Evolutionary conservation across 495 filamentous ascomycete species (phyloP), one percentile per base, ranked within the genome.

Genomic region (Hypoxylon trugodes): DNA sequence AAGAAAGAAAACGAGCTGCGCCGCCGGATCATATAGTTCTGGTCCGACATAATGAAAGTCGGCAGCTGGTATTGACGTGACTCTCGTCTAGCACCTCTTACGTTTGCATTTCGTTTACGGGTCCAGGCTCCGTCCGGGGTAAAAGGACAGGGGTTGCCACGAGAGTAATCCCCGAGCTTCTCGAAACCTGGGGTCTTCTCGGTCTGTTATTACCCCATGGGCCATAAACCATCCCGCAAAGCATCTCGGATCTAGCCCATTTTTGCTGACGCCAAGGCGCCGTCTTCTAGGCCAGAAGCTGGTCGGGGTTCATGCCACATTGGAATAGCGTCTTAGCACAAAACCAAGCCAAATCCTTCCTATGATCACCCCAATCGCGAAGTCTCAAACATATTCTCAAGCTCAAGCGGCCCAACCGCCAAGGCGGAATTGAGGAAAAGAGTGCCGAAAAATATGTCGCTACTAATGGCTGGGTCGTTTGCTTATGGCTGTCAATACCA

Each of bases 401-500:
- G 18, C 16, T 33, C 41, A 45, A 10, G 45, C 16, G 47, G 56
- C 59, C 47, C 9, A 40, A 43, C 10, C 33, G 69, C 69, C 69
- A 72, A 72, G 69, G 59, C 69, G 69, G 69, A 70, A 46, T 33
- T 16, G 26, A 59, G 40, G 59, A 32, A 59, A 22, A 41, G 16
- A 10, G 62, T 35, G 63, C 66, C 69, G 69, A 66, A 22, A 64
- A 18, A 47, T 59, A 13, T 46, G 35, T 59, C 55, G 43, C 36
- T 22, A 19, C 59, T 40, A 54, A 63, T 22, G 25, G 45, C 19
- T 36, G 15, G 22, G 21, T 9, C 3, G 36, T 3, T 19, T n/a
- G 47, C 37, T 7, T 22, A 6, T 38, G 24, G 2, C 12, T 21
- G 33, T 3, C 15, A 45, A 46, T 3, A 22, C 12, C 4, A 6